phyloP scores from a whole-genome alignment of 1,284 basidiomycete species.

The Pulveroboletus sp. region DNA sequence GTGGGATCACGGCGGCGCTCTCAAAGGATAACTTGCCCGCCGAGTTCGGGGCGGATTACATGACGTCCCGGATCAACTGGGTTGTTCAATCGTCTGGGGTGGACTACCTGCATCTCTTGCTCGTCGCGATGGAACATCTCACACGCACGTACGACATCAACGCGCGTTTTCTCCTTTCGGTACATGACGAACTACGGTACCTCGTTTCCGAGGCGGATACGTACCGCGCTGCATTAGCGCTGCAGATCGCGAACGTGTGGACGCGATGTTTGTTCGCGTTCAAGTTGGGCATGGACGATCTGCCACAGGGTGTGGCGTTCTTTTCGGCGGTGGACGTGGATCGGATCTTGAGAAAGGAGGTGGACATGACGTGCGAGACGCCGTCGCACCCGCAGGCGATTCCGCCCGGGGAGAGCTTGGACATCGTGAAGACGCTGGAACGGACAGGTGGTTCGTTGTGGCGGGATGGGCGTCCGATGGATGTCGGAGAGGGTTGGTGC shows the following conservation, averaged over 20 bases:
- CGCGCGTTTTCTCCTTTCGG: slow-evolving; percentile 94
- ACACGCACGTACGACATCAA: slow-evolving; percentile 81
- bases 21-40: slow-evolving; percentile 86
- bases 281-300: slow-evolving; percentile 92
- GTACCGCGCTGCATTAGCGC: slow-evolving; percentile 87
- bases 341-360: slow-evolving; percentile 90
- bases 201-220: slow-evolving; percentile 87
- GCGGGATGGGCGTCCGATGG: slow-evolving; percentile 59
- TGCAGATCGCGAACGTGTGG: slow-evolving; percentile 97
- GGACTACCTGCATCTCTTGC: slow-evolving; percentile 95
- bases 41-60: slow-evolving; percentile 81
- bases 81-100: slow-evolving; percentile 99
- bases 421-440: slow-evolving; percentile 68
- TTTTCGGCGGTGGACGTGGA: slow-evolving; percentile 98
- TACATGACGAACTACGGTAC: slow-evolving; percentile 97
- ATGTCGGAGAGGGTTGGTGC: slow-evolving; percentile 1
- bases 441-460: slow-evolving; percentile 70
- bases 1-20: slow-evolving; percentile 91
- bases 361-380: slow-evolving; percentile 93
- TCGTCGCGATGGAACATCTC: slow-evolving; percentile 94
- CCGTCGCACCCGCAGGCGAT: slow-evolving; percentile 88
- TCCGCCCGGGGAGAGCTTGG: slow-evolving; percentile 82
- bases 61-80: slow-evolving; percentile 99
- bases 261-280: slow-evolving; percentile 91
- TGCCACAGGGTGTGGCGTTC: slow-evolving; percentile 93